phyloP scores from a whole-genome alignment of 352 stramenopile genomes.

The Albugo laibachii region DNA sequence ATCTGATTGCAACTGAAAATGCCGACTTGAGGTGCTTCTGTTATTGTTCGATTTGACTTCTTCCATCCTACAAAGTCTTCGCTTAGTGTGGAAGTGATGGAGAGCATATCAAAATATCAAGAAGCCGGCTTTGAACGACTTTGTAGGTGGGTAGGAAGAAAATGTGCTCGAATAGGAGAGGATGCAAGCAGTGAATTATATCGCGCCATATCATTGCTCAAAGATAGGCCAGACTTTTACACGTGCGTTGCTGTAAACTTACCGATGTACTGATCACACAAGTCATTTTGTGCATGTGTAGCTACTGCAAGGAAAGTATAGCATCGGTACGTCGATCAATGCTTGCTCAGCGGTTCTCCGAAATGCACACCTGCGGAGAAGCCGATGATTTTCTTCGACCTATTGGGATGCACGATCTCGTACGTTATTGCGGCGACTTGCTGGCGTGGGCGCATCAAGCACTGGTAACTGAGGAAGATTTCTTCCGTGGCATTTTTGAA shows the following conservation, averaged over 20 bases:
- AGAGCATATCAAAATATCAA: constrained; percentile 60
- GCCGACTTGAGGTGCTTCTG: constrained; percentile 8
- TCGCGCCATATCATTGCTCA: constrained; percentile 39
- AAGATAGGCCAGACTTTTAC: constrained; percentile 56
- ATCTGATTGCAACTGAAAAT: constrained; percentile 21
- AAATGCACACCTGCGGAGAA: constrained; percentile 47
- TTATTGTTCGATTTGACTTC: background rate
- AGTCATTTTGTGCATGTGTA: constrained; percentile 6
- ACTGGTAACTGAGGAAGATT: constrained; percentile 62
- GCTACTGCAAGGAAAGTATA: constrained; percentile 68
- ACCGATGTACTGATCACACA: background rate
- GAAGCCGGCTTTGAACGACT: constrained; percentile 70
- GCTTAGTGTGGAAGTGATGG: constrained; percentile 65
- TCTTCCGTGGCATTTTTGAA: constrained; percentile 59
- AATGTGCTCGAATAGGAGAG: constrained; percentile 44
- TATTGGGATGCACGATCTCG: constrained; percentile 72
- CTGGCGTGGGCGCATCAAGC: constrained; percentile 75
- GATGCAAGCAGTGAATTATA: constrained; percentile 46
- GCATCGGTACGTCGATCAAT: constrained; percentile 23
- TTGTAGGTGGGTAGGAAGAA: constrained; percentile 73
- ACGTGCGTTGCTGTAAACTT: constrained; percentile 14
- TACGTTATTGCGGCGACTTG: constrained; percentile 80
- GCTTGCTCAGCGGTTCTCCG: constrained; percentile 57
- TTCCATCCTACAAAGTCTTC: background rate
- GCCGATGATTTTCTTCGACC: constrained; percentile 53